Evolutionary conservation across 2,329 filamentous ascomycete genomes (phyloP).

Genomic region (Scedosporium aurantiacum): DNA sequence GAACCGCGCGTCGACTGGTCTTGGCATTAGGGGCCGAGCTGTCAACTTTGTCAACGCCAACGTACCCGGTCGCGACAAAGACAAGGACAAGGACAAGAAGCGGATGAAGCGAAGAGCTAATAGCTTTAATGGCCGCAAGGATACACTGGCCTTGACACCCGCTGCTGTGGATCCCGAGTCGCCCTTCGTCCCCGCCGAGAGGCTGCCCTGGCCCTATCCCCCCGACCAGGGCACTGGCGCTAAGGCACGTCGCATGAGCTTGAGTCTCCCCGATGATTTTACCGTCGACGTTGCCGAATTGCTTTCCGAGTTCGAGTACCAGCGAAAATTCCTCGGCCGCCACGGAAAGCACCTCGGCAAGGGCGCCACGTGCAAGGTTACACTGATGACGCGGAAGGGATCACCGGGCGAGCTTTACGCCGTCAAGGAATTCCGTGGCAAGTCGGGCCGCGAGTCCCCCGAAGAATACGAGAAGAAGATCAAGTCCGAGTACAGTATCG

Average conservation of each 20-base stretch:
- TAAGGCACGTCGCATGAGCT: conserved; percentile 67
- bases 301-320: conserved; percentile 57
- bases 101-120: conserved; percentile 27
- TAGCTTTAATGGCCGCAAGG: conserved; percentile 34
- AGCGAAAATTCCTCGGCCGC: conserved; percentile 58
- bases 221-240: conserved; percentile 62
- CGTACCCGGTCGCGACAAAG: conserved; percentile 5
- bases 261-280: conserved; percentile 64
- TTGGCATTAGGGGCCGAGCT: conserved; percentile 34
- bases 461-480: conserved; percentile 79
- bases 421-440: conserved; percentile 77
- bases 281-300: conserved; percentile 60
- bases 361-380: conserved; percentile 74
- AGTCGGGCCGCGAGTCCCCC: conserved; percentile 55
- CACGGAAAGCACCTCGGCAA: conserved; percentile 69
- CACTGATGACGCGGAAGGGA: conserved; percentile 64
- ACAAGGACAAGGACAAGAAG: conserved; percentile 12
- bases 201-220: conserved; percentile 46
- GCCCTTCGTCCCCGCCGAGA: conserved; percentile 23
- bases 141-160: not conserved
- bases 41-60: conserved; percentile 33
- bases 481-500: conserved; percentile 82
- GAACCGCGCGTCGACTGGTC: conserved; percentile 37
- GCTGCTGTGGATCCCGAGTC: conserved; percentile 2
- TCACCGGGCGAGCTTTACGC: conserved; percentile 58